Evolutionary conservation across 2,329 filamentous ascomycete species (phyloP).

Genomic region (Leptographium radiaticola): DNA sequence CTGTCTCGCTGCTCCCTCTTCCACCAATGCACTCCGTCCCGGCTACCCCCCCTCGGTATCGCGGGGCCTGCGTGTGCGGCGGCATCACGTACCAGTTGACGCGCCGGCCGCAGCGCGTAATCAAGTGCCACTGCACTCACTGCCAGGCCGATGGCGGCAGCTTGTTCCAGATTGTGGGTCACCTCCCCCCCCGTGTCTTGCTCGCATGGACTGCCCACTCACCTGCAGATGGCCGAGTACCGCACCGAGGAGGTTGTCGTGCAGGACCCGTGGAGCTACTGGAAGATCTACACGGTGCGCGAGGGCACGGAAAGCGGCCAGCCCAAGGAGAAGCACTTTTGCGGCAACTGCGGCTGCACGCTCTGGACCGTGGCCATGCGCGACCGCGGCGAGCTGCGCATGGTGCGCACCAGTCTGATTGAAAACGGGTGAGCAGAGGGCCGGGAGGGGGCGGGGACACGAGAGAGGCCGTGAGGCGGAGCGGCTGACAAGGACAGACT

Average conservation of each 20-base stretch:
- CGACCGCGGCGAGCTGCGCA: constrained; percentile 9
- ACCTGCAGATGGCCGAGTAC: constrained; percentile 10
- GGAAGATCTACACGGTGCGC: constrained; percentile 11
- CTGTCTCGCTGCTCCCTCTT: too few relatives aligned
- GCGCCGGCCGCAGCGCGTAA: constrained; percentile 7
- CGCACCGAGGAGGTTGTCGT: constrained; percentile 10
- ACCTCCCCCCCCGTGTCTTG: background rate
- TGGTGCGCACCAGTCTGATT: constrained; percentile 11
- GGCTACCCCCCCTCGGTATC: constrained; percentile 3
- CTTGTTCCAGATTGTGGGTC: constrained; percentile 10
- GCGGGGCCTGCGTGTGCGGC: constrained; percentile 12
- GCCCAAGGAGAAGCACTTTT: constrained; percentile 13
- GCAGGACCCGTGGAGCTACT: constrained; percentile 8
- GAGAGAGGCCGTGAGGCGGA: background rate
- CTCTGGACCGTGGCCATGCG: constrained; percentile 12
- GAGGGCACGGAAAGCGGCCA: constrained; percentile 11
- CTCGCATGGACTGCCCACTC: background rate
- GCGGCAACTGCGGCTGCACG: constrained; percentile 12
- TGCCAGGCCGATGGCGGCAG: constrained; percentile 10
- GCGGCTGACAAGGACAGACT: background rate
- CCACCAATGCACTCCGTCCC: background rate
- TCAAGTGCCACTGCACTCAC: constrained; percentile 12
- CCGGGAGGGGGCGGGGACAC: too few relatives aligned
- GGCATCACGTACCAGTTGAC: constrained; percentile 11
- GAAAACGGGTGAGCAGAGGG: constrained; percentile 10